Evolutionary conservation across 306 rosid genomes (phyloP).

Genomic region (Purshia tridentata): DNA sequence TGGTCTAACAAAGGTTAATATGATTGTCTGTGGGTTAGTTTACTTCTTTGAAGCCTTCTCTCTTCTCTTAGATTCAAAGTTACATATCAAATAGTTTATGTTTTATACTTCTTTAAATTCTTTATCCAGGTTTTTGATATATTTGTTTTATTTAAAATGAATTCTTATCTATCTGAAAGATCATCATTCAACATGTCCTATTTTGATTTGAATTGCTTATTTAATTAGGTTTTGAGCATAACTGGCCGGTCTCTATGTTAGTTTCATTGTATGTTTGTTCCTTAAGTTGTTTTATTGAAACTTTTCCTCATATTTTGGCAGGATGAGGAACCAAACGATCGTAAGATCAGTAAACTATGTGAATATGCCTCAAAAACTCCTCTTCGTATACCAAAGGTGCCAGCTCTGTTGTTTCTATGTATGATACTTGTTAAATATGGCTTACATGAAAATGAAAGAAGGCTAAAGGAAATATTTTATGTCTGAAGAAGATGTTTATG

Average conservation of each 20-base stretch:
- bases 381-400: slow-evolving; percentile 83
- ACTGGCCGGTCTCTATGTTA: not conserved
- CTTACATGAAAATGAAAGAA: not conserved
- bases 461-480: not conserved
- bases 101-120: not conserved
- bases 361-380: slow-evolving; percentile 84
- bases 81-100: not conserved
- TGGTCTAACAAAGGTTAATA: not conserved
- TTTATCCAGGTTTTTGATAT: not conserved
- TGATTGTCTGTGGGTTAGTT: not conserved
- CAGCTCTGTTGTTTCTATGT: not conserved
- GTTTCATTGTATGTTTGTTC: not conserved
- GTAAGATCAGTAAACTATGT: slow-evolving; percentile 72
- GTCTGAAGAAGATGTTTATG: not conserved
- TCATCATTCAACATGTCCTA: not conserved
- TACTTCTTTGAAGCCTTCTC: not conserved
- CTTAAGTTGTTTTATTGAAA: slow-evolving; percentile 18
- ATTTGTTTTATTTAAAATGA: not conserved
- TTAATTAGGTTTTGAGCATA: not conserved
- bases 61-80: not conserved
- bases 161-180: not conserved
- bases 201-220: not conserved
- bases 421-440: not conserved
- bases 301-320: slow-evolving; percentile 24
- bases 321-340: slow-evolving; percentile 84